Evolutionary conservation across 306 rosid genomes (phyloP).

Genomic region (Prunus persica): DNA sequence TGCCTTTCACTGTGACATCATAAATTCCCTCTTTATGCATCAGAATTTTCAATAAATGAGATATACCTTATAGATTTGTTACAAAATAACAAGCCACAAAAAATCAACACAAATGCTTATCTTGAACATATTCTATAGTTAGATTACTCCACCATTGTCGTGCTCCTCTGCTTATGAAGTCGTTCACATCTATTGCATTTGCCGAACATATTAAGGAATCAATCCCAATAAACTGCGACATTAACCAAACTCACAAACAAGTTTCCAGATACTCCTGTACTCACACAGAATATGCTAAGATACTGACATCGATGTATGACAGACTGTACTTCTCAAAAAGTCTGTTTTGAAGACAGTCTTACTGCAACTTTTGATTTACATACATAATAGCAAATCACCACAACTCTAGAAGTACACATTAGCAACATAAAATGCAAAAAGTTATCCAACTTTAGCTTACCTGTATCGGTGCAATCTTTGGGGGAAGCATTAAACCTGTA

Average conservation of each 20-base stretch:
- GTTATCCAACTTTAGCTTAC: conserved; percentile 49
- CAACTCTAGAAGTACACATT: not conserved
- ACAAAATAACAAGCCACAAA: not conserved
- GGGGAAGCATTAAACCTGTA: conserved; percentile 92
- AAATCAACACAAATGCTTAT: not conserved
- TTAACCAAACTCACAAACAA: not conserved
- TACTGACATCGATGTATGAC: not conserved
- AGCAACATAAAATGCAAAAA: conserved; percentile 1
- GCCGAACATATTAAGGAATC: not conserved
- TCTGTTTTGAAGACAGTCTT: not conserved
- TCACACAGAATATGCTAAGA: not conserved
- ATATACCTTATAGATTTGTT: not conserved
- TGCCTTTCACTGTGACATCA: not conserved
- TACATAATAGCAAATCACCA: not conserved
- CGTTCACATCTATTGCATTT: not conserved
- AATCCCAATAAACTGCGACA: not conserved
- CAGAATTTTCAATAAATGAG: not conserved
- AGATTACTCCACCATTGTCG: not conserved
- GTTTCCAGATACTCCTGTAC: not conserved
- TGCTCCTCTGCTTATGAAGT: not conserved
- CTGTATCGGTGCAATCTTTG: conserved; percentile 88
- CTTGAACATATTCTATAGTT: not conserved
- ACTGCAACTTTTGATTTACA: not conserved
- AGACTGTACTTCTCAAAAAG: not conserved
- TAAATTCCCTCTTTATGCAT: not conserved